Evolutionary conservation across 2,329 filamentous ascomycete genomes (phyloP).

Genomic region (Didymella segeticola): DNA sequence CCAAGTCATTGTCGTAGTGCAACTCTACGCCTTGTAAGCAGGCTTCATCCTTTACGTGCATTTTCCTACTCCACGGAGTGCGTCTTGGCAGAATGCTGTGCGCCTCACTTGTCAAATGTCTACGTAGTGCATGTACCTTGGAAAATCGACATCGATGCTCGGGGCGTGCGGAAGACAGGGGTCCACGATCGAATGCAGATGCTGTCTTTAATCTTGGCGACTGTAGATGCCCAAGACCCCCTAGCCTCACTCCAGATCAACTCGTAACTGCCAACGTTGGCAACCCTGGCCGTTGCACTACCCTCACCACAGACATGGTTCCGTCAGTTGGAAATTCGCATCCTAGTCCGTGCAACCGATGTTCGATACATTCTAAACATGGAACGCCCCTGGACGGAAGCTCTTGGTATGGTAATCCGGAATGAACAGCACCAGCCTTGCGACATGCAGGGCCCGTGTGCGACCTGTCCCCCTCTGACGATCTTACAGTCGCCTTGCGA

Average conservation of each 20-base stretch:
- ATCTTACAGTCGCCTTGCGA: conserved; percentile 5
- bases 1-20: conserved; percentile 1
- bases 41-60: conserved; percentile 11
- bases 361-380: conserved; percentile 4
- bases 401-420: conserved; percentile 11
- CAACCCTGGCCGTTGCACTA: conserved; percentile 6
- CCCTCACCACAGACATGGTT: conserved; percentile 17
- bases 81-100: neutral
- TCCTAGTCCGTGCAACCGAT: conserved; percentile 16
- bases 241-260: conserved; percentile 7
- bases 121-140: neutral
- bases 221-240: neutral
- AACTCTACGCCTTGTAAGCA: neutral
- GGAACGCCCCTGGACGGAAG: conserved; percentile 3
- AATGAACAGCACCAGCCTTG: conserved; percentile 15
- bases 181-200: conserved; percentile 1
- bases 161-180: neutral
- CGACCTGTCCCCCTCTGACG: conserved; percentile 3
- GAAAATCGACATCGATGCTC: neutral
- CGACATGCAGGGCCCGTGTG: conserved; percentile 13
- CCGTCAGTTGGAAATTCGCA: conserved; percentile 5
- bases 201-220: neutral
- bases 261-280: neutral
- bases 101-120: neutral
- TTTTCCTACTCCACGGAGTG: neutral